Base-by-base conservation (phyloP, 2,329 filamentous ascomycete species). In the Cladosporium velox region DNA sequence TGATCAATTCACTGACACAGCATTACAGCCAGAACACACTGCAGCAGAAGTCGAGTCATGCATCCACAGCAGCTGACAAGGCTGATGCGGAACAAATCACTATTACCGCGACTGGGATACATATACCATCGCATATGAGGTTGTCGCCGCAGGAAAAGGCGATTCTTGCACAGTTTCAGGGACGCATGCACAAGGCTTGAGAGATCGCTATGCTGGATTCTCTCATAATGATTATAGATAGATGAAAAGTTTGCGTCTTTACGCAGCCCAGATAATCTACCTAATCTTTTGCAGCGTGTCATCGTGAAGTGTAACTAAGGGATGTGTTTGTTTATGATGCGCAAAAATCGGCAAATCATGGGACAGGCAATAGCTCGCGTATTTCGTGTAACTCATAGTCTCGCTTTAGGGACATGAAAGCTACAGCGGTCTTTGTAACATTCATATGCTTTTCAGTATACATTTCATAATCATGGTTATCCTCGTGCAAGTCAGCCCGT, bases 161-260 rank as follows among this genome's bases (percentile, higher is more conserved):
- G 4, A 14, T 30, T 14, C 60, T 64, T 38, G 34, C 35, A n/a
- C 49, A 64, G 5, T 64, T 64, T 24, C 57, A 64, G 35, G 65
- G 59, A 52, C 52, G 51, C 21, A 61, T 60, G 66, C 59, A 61
- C 66, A 64, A 59, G 59, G 41, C 34, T 52, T 35, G 34, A 59
- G 18, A n/a, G 18, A 44, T 44, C 38, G 18, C 18, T n/a, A 8
- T 44, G 38, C 18, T 44, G 6, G 38, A n/a, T n/a, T 44, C 38
- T n/a, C 18, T n/a, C 38, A 44, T 44, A 44, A n/a, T 21, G 38
- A 18, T 44, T 6, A 44, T 21, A 44, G 38, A 44, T 44, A 44
- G 18, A 44, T 44, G 7, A n/a, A 44, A 44, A 44, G 38, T 44
- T 4, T 4, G 38, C 38, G 5, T 41, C 12, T 7, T 41, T 18